Percentiles rank a stretch among this genome's conserved stretches.
These are phyloP conservation scores for Fusarium fujikuroi DNA, from an alignment of 2,329 filamentous ascomycete species.

Conservation along the genomic window DNA sequence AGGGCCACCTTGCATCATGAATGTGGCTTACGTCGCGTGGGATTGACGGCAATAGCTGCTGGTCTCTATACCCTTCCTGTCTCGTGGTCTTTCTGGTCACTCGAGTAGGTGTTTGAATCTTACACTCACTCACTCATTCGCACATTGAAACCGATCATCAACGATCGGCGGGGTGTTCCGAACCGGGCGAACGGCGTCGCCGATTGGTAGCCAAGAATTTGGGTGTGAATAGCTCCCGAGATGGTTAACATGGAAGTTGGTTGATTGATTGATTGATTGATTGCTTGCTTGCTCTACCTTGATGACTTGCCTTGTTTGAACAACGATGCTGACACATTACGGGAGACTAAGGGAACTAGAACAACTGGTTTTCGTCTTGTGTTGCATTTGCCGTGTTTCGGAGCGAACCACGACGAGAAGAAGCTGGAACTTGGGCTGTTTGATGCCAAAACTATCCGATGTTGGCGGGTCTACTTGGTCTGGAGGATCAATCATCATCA, in stretches of 20 bases:
- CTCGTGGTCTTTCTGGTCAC: neutral
- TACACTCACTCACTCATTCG: conserved; percentile 9
- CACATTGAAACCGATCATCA: conserved; percentile 26
- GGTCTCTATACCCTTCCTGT: neutral
- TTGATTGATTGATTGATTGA: neutral
- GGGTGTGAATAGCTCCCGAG: conserved; percentile 16
- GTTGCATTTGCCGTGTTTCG: neutral
- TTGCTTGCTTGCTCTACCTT: neutral
- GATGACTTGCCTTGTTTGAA: conserved; percentile 24
- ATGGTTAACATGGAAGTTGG: neutral
- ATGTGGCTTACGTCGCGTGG: conserved; percentile 29
- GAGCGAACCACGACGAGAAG: neutral
- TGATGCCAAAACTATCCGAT: conserved; percentile 5
- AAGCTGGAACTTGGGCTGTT: neutral
- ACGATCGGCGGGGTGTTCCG: conserved; percentile 36
- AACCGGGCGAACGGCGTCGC: conserved; percentile 37
- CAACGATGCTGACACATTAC: conserved; percentile 4
- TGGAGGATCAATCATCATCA: neutral
- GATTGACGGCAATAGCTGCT: conserved; percentile 18
- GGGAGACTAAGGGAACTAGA: conserved; percentile 3
- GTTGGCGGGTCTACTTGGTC: neutral
- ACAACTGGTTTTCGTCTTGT: neutral
- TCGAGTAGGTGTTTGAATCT: neutral
- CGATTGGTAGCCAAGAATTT: conserved; percentile 33
- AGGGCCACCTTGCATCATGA: conserved; percentile 9